phyloP scores from a whole-genome alignment of 129 eudicot species.

The Flaveria robusta region DNA sequence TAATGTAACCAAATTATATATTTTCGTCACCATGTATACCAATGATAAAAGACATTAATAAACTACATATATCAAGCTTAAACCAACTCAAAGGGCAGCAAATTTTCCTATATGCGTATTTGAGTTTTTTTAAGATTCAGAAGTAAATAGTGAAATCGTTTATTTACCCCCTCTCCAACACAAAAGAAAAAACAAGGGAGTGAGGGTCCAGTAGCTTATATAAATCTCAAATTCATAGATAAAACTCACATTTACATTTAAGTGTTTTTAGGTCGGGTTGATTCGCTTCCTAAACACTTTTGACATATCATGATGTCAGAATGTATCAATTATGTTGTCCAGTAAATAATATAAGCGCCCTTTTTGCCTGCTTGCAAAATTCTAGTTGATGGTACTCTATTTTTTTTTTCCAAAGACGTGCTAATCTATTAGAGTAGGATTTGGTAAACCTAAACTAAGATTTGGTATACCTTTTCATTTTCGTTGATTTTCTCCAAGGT shows the following conservation, averaged over 20 bases:
- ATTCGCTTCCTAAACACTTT: not conserved
- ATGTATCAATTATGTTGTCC: not conserved
- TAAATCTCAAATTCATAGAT: not conserved
- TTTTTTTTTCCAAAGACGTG: not conserved
- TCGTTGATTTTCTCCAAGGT: conserved; percentile 69
- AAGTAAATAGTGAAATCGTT: not conserved
- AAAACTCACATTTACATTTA: not conserved
- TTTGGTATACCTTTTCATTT: conserved; percentile 64
- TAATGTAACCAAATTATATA: not conserved
- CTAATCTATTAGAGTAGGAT: not conserved
- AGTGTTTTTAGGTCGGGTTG: not conserved
- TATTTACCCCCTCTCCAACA: conserved; percentile 1
- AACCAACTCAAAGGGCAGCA: not conserved
- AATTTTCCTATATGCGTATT: not conserved
- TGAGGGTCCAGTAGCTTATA: not conserved
- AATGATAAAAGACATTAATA: not conserved
- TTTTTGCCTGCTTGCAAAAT: not conserved
- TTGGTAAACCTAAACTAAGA: not conserved
- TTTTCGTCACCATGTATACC: too few relatives aligned
- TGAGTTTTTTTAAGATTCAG: conserved; percentile 16
- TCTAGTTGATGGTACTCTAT: not conserved
- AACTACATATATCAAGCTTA: not conserved
- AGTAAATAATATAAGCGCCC: not conserved
- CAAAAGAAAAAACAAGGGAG: not conserved
- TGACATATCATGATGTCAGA: not conserved